phyloP scores from a whole-genome alignment of 768 basidiomycete genomes.

The Hortiboletus campestris region DNA sequence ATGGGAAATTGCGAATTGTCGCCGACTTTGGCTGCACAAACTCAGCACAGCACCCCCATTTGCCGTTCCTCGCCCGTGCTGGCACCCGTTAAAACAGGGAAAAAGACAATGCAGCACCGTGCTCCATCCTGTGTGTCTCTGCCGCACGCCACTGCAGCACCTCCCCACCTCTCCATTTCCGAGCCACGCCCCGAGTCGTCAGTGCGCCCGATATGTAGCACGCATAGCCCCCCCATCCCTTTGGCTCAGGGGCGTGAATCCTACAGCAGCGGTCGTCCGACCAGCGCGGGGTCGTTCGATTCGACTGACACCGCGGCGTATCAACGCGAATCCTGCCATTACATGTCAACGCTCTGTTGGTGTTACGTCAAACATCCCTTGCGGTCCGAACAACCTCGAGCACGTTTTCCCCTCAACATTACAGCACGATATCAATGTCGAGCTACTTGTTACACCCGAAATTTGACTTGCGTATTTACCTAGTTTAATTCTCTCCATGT shows the following conservation, averaged over 20 bases:
- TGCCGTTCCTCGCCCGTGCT: conserved; percentile 13
- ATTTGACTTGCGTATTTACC: too few species aligned
- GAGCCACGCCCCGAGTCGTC: too few species aligned
- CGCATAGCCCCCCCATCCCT: not conserved
- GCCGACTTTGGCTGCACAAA: conserved; percentile 24
- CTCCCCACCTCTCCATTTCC: not conserved
- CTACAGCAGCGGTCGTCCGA: not conserved
- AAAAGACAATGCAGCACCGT: not conserved
- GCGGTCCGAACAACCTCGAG: not conserved
- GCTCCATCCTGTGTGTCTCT: not conserved
- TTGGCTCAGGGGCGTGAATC: not conserved
- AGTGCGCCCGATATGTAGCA: too few species aligned
- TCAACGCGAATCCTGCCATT: not conserved
- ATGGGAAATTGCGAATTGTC: conserved; percentile 34
- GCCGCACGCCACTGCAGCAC: not conserved
- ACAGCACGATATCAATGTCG: not conserved
- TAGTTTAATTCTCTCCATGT: too few species aligned
- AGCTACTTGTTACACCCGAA: too few species aligned
- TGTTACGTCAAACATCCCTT: not conserved
- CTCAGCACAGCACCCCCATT: conserved; percentile 30
- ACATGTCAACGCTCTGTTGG: not conserved
- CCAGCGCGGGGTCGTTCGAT: not conserved
- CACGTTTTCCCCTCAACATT: not conserved
- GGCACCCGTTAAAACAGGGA: not conserved
- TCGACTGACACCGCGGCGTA: not conserved